phyloP scores from a whole-genome alignment of 2,329 filamentous ascomycete species.

The Paramyrothecium roridum region DNA sequence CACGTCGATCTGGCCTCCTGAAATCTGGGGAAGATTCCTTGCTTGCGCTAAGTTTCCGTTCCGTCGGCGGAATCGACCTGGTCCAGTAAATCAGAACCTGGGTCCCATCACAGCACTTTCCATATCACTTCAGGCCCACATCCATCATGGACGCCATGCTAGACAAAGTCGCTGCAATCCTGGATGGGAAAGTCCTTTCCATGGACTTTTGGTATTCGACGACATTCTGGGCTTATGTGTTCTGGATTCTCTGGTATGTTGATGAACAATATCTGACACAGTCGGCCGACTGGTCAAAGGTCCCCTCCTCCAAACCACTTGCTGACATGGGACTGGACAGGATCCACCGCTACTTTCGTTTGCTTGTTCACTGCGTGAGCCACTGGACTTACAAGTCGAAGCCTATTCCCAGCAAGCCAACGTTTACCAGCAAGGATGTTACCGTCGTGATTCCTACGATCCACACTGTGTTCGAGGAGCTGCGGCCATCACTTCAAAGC shows the following conservation, averaged over 20 bases:
- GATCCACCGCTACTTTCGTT: slow-evolving; percentile 81
- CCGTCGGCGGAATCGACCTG: no score
- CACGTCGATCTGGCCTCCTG: no score
- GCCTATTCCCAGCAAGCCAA: slow-evolving; percentile 77
- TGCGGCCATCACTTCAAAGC: slow-evolving; percentile 76
- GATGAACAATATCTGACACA: not conserved
- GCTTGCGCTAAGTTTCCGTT: no score
- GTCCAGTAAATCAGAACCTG: no score
- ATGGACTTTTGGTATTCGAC: slow-evolving; percentile 37
- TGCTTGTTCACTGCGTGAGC: slow-evolving; percentile 79
- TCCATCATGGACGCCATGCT: no score
- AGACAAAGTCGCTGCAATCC: not conserved
- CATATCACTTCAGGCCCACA: no score
- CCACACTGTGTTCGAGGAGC: slow-evolving; percentile 79
- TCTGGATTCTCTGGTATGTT: slow-evolving; percentile 45
- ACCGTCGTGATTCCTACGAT: slow-evolving; percentile 94
- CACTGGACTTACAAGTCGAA: slow-evolving; percentile 87
- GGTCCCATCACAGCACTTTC: no score
- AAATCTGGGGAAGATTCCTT: no score
- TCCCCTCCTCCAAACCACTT: no score
- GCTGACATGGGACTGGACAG: slow-evolving; percentile 39
- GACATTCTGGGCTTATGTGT: slow-evolving; percentile 43
- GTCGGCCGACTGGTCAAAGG: not conserved
- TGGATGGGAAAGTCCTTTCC: slow-evolving; percentile 12
- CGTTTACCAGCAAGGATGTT: slow-evolving; percentile 76